Evolutionary conservation across 192 early-diverging fungal species (phyloP).

Genomic region (Allomyces arbusculus): DNA sequence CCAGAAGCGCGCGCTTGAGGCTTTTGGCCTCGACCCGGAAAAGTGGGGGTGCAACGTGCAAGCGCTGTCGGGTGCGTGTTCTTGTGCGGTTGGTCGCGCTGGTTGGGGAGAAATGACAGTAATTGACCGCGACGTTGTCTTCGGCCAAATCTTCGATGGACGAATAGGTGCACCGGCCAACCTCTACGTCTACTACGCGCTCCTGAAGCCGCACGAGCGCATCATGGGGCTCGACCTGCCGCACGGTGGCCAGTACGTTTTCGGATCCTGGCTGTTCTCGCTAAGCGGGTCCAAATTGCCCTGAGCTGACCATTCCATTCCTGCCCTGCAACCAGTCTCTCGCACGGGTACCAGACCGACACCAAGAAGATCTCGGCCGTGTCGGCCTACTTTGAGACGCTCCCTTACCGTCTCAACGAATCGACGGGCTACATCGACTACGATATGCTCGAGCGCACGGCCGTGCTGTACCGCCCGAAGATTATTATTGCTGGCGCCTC

Average conservation of each 20-base stretch:
- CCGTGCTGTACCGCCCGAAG: constrained; percentile 79
- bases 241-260: constrained; percentile 85
- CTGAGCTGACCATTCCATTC: constrained; percentile 1
- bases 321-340: constrained; percentile 32
- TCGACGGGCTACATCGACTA: constrained; percentile 81
- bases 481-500: constrained; percentile 86
- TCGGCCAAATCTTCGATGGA: constrained; percentile 5
- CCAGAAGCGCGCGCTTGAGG: constrained; percentile 86
- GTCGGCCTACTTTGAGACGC: constrained; percentile 86
- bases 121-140: neutral
- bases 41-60: constrained; percentile 99
- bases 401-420: constrained; percentile 86
- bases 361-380: constrained; percentile 92
- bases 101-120: neutral
- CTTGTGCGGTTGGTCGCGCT: neutral
- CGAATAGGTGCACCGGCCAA: constrained; percentile 80
- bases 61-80: constrained; percentile 51
- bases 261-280: neutral
- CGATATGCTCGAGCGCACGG: constrained; percentile 61
- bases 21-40: constrained; percentile 56
- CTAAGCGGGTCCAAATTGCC: neutral
- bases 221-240: constrained; percentile 95
- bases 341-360: constrained; percentile 92
- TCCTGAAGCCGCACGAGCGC: constrained; percentile 91
- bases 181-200: constrained; percentile 84